Percentiles rank a stretch among this genome's conserved stretches.
phyloP scores from a whole-genome alignment of 441 rosid genomes.

The Brassica balearica region DNA sequence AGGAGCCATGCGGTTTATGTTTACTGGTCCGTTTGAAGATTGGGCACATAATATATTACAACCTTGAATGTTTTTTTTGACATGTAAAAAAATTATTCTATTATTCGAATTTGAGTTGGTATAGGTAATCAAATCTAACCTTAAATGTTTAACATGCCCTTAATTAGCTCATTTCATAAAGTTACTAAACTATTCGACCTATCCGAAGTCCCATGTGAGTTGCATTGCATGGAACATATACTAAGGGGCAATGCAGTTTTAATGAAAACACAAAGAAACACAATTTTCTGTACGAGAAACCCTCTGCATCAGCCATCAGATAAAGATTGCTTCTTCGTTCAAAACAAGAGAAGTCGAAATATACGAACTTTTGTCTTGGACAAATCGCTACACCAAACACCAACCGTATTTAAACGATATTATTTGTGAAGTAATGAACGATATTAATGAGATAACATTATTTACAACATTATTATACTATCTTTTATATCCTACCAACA shows the following conservation, averaged over 20 bases:
- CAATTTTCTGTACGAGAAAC: conserved; percentile 1
- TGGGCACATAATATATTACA: no score
- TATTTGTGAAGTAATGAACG: neutral
- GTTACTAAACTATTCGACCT: neutral
- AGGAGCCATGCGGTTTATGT: no score
- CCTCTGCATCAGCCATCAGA: neutral
- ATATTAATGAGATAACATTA: neutral
- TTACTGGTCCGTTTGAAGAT: no score
- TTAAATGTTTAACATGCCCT: no score
- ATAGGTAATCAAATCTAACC: no score
- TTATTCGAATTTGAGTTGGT: no score
- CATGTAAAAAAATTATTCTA: no score
- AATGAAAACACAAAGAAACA: conserved; percentile 2
- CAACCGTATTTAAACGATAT: neutral
- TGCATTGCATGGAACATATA: neutral
- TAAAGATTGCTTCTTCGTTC: neutral
- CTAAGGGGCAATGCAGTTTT: neutral
- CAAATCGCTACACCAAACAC: neutral
- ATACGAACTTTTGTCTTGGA: neutral
- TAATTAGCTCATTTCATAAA: neutral
- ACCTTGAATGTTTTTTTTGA: no score
- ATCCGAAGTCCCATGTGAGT: neutral
- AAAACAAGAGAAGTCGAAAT: neutral
- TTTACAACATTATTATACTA: neutral
- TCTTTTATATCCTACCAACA: no score